Conservation (phyloP, 1,284 basidiomycete genomes). For the Hemileia vastatrix region DNA sequence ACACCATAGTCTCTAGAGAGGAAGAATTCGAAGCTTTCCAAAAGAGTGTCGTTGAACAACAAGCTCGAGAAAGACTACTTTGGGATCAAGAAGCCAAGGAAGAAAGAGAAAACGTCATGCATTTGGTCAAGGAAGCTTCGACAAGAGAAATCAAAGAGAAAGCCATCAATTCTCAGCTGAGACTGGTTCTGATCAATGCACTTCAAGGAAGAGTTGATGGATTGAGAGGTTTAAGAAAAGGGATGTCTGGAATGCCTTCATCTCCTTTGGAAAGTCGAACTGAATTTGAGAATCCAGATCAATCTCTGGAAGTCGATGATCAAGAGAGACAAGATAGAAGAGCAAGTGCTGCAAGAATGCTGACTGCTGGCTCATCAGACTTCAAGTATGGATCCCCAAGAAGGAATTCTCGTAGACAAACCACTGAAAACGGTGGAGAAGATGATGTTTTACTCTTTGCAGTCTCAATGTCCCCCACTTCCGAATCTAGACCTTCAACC, state of each 20-base stretch:
- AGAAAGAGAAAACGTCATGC: conserved; percentile 7
- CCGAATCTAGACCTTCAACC: neutral
- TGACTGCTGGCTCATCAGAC: neutral
- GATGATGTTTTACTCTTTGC: neutral
- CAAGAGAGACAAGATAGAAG: neutral
- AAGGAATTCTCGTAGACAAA: neutral
- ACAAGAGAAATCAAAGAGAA: conserved; percentile 19
- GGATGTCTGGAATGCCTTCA: neutral
- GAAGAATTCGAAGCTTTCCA: conserved; percentile 23
- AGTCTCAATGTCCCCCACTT: neutral
- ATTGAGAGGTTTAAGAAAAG: neutral
- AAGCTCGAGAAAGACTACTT: conserved; percentile 2
- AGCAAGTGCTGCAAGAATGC: neutral
- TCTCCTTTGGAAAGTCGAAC: conserved; percentile 1
- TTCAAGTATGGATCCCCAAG: neutral
- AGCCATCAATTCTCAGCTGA: conserved; percentile 18
- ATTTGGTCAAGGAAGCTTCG: neutral
- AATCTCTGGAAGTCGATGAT: conserved; percentile 6
- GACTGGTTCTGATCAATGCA: conserved; percentile 13
- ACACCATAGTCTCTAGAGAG: conserved; percentile 26
- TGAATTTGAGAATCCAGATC: conserved; percentile 8
- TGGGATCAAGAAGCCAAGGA: conserved; percentile 19
- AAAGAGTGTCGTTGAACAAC: conserved; percentile 3
- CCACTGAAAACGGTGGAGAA: neutral
- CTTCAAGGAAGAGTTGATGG: conserved; percentile 11